Evolutionary conservation across 495 filamentous ascomycete species (phyloP), one percentile per base, ranked within the genome.

Genomic region (Neurospora sp.): DNA sequence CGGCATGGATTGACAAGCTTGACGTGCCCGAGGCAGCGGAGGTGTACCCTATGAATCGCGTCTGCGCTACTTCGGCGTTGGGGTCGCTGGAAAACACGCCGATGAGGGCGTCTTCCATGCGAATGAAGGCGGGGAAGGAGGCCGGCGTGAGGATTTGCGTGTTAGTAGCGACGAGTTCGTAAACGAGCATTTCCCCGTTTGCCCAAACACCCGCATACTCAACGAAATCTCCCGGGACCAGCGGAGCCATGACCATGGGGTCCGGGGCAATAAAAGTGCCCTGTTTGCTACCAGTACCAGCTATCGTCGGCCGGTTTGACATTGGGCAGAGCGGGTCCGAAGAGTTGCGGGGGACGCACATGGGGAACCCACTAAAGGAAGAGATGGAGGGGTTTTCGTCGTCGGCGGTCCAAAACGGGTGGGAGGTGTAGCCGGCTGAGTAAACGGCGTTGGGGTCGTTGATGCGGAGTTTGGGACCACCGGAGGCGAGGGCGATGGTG

Each of bases 401-500:
- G 69, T 84, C 83, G 6, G 78, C 78, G 0, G 80, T 80, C 75
- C 82, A 83, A 73, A 84, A 81, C 1, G 80, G 79, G 3, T 71
- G 70, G 10, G 71, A 75, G 3, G 72, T 76, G 45, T 74, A 82
- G 0, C 75, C 77, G n/a, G 73, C 75, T 0, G 77, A 75, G 72
- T 78, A 84, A n/a, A 82, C 75, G 1, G 75, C 80, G 71, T 82
- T 80, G 37, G 82, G 83, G 70, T 84, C 82, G 70, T 82, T 84
- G 77, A 84, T 82, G n/a, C 80, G 75, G 27, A 31, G 27, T 3
- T 31, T 31, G 3, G 81, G 82, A 0, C 83, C 83, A 1, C 81
- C 5, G 69, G 27, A 3, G 27, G 12, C 35, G 39, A 84, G 82
- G 45, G 79, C 73, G 22, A 84, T 78, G 35, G 73, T 73, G 8